phyloP scores from a whole-genome alignment of 805 yeast species.

The Starmerella asiatica region DNA sequence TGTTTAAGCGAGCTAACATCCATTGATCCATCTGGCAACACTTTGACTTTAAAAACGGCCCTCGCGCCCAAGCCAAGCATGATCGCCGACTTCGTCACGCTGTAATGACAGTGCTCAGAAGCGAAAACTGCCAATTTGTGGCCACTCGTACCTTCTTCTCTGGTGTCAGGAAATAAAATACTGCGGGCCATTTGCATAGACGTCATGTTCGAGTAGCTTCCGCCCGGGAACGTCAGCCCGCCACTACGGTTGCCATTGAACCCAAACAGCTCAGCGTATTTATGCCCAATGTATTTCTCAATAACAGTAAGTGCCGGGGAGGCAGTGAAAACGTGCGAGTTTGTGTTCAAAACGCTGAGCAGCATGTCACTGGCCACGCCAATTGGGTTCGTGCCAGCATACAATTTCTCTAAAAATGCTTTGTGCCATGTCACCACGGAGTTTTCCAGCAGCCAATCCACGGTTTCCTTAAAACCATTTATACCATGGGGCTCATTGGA shows the following conservation, averaged over 20 bases:
- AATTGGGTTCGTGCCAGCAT: conserved; percentile 75
- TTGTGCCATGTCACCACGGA: conserved; percentile 81
- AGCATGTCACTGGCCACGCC: conserved; percentile 64
- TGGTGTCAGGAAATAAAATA: conserved; percentile 54
- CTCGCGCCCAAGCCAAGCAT: conserved; percentile 56
- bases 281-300: conserved; percentile 52
- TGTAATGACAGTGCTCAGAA: conserved; percentile 61
- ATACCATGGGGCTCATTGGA: conserved; percentile 31
- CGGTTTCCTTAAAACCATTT: conserved; percentile 35
- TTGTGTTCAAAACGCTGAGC: conserved; percentile 59
- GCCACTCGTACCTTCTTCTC: conserved; percentile 40
- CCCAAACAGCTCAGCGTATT: conserved; percentile 55
- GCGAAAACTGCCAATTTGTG: conserved; percentile 57
- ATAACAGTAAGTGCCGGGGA: conserved; percentile 67
- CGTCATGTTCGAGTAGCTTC: conserved; percentile 75
- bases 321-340: conserved; percentile 72
- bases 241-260: conserved; percentile 47
- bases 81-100: conserved; percentile 70
- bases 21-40: conserved; percentile 46
- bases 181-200: conserved; percentile 66
- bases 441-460: conserved; percentile 45
- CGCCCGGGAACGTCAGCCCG: conserved; percentile 76
- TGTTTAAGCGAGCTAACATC: conserved; percentile 34
- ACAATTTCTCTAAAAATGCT: conserved; percentile 70
- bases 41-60: conserved; percentile 49